Conservation (phyloP, 208 protist species). For the Tritrichomonas foetus region DNA sequence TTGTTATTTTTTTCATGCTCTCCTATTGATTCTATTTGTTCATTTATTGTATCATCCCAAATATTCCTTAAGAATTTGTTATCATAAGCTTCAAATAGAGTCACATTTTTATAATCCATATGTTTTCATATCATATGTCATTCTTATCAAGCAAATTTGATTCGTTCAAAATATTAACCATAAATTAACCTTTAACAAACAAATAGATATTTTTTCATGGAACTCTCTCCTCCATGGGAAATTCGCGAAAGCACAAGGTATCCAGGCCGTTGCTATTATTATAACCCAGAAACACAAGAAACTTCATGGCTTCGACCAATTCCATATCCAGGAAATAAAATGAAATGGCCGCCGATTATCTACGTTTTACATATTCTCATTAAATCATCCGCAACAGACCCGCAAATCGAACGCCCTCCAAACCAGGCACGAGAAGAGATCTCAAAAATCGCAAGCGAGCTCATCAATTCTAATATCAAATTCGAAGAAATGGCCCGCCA, state of each 20-base stretch:
- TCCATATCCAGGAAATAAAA: background rate
- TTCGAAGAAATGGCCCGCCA: background rate
- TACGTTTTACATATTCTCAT: background rate
- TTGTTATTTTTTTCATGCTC: no score
- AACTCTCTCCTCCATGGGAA: background rate
- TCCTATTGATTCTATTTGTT: no score
- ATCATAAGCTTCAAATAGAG: no score
- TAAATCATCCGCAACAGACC: background rate
- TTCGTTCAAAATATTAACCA: no score
- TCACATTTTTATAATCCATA: no score
- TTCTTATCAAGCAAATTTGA: no score
- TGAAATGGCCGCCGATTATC: background rate
- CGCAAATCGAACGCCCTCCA: background rate
- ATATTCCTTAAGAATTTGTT: no score
- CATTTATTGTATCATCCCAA: no score
- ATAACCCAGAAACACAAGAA: background rate
- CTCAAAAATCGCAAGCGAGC: background rate
- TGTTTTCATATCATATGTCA: no score
- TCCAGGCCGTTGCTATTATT: conserved; percentile 27
- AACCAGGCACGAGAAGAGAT: background rate
- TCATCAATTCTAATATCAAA: background rate
- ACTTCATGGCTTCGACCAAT: background rate
- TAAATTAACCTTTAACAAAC: no score
- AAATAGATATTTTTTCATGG: background rate
- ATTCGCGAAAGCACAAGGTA: background rate